Base-by-base conservation (phyloP, 768 basidiomycete species). In the Cyclocybe aegerita region DNA sequence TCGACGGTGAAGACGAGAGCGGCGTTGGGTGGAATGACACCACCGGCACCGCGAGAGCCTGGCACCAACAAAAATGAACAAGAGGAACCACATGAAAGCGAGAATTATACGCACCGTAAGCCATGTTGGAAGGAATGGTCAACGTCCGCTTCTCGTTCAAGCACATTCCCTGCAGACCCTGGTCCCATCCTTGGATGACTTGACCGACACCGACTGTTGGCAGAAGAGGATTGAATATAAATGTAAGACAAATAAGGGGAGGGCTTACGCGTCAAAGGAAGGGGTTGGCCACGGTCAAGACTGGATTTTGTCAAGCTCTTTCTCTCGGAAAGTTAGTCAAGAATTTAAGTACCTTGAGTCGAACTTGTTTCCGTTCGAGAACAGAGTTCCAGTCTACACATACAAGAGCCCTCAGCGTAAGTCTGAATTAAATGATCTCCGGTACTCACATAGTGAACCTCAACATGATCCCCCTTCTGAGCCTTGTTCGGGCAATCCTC, bases 1-100 rank as follows among this genome's bases (percentile, higher is more conserved):
- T 96, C 93, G 9, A 90, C 88, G 7, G 91, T 88, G 69, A 97
- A 96, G 14, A 93, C 83, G 23, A 96, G 76, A 6, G 86, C 85
- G 9, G 92, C 83, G 60, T 86, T 74, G 35, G 88, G 73, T 32
- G 93, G 93, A 47, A 98, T 98, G 52, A 86, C 68, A 10, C 67
- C 69, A 6, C 90, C 90, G 60, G 86, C 85, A 9, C 92, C 93
- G 41, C 88, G 82, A 2, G 75, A 61, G 34, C 93, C 90, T 93
- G 50, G 15, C 29, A 48, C 47, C 0, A 38, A 29, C 10, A 12
- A 49, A n/a, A 10, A 12, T 46, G 15, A 39, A 37, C 44, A 15
- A n/a, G 3, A 6, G 30, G 9, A 2, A 36, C 36, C 7, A 29
- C 7, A 37, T 7, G 8, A 4, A 17, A 17, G n/a, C 32, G 7